Evolutionary conservation across 2,329 filamentous ascomycete species (phyloP).

Genomic region (Zarea fungicola): DNA sequence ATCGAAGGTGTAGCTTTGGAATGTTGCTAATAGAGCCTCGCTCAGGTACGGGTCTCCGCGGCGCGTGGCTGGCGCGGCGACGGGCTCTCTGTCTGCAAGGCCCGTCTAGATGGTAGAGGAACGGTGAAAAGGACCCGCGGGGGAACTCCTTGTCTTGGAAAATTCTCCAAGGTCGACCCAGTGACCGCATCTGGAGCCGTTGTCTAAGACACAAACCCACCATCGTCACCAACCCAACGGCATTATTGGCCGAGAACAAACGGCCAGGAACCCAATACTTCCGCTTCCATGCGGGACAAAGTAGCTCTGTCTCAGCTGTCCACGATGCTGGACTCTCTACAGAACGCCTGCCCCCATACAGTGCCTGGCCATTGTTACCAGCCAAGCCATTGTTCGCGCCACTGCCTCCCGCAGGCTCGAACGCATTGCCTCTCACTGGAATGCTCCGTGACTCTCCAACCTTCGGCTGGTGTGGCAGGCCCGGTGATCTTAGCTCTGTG

Average conservation of each 20-base stretch:
- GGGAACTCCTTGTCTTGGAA: background rate
- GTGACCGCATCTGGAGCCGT: background rate
- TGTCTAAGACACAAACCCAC: background rate
- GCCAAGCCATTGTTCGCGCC: background rate
- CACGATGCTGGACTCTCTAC: background rate
- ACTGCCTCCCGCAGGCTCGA: background rate
- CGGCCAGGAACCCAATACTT: conserved; percentile 5
- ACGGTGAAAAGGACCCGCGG: background rate
- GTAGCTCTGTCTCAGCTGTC: background rate
- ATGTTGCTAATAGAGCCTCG: conserved; percentile 6
- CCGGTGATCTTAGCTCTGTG: background rate
- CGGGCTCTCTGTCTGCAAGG: background rate
- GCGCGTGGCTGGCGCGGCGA: background rate
- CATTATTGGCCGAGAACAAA: background rate
- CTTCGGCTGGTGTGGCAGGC: background rate
- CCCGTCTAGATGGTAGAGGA: background rate
- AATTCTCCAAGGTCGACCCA: background rate
- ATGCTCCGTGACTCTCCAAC: background rate
- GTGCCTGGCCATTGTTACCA: background rate
- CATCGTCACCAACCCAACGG: background rate
- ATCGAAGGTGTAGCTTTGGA: conserved; percentile 1
- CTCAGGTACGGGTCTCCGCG: conserved; percentile 1
- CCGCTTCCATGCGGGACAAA: conserved; percentile 9
- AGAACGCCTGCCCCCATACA: background rate
- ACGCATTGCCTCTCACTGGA: conserved; percentile 6